Base-by-base conservation (phyloP, 2,329 filamentous ascomycete species). In the Didymella segeticola region DNA sequence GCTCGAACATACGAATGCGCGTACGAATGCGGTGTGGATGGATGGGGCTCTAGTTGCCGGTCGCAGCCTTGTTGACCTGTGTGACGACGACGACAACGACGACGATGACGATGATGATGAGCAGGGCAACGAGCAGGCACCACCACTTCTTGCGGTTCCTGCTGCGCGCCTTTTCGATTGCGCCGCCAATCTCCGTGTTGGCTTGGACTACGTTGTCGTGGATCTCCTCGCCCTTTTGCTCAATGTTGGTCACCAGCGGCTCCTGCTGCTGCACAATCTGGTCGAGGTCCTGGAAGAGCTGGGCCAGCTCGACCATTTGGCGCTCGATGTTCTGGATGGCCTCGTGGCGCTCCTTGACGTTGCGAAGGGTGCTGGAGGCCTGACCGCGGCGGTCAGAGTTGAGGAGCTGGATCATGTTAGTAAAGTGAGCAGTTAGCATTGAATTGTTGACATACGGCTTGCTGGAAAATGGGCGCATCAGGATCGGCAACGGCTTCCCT, bases 101-200 rank as follows among this genome's bases (percentile, higher is more conserved):
- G 48, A 76, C 72, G 57, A 79, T 63, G 49, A 72, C 60, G 38
- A 72, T 69, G 52, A 73, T 62, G 57, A 72, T 67, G 59, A 75
- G 58, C 41, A 76, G 60, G 65, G 82, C 79, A 69, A 97, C 91
- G 68, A 88, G 87, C 64, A 96, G 78, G 81, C 92, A 96, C 74
- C 90, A 93, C 93, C 92, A 97, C 89, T 97, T 97, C 91, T 96
- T 96, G 89, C 90, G 65, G 86, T 85, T 73, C 48, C 71, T 67
- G 58, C 61, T 63, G 47, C 89, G 83, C 8, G 93, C 93, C 64
- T 90, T 96, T 57, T 83, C 82, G 58, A 96, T 89, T 11, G 93
- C 93, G n/a, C 84, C 84, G 31, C 83, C 86, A 55, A 98, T 89
- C 75, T 97, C 86, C 59, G 86, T 83, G 70, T 95, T 97, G 61